Conservation (phyloP, 2,329 filamentous ascomycete genomes). For the Pestalotiopsis sp. region DNA sequence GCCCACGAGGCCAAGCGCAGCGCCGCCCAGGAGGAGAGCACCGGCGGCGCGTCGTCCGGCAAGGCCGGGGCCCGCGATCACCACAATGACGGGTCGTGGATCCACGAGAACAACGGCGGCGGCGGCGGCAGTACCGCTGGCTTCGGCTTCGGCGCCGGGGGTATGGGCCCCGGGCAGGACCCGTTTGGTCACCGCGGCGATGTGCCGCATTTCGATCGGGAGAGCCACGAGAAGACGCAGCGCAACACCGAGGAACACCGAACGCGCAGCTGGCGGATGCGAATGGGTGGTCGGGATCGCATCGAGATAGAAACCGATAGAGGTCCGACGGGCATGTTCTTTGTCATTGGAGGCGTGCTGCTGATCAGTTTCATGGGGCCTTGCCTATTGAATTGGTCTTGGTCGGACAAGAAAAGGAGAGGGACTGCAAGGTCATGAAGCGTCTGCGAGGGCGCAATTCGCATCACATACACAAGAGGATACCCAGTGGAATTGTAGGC, state of each 20-base stretch:
- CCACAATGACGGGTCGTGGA: constrained; percentile 16
- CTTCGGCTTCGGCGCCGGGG: constrained; percentile 35
- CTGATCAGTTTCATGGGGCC: constrained; percentile 49
- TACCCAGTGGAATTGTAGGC: not conserved
- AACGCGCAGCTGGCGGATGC: constrained; percentile 39
- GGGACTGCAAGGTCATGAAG: constrained; percentile 21
- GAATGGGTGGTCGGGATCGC: constrained; percentile 29
- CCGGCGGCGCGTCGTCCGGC: constrained; percentile 19
- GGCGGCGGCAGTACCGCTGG: not conserved
- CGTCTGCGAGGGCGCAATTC: not conserved
- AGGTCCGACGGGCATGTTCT: constrained; percentile 47
- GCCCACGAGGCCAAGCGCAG: constrained; percentile 61
- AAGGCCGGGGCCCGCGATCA: constrained; percentile 19
- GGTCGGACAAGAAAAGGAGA: constrained; percentile 24
- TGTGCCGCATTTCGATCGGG: constrained; percentile 78
- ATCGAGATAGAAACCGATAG: constrained; percentile 42
- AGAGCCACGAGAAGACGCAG: constrained; percentile 75
- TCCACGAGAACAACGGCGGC: not conserved
- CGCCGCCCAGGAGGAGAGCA: constrained; percentile 51
- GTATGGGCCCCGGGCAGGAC: constrained; percentile 63
- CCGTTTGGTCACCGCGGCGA: constrained; percentile 51
- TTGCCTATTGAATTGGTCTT: constrained; percentile 38
- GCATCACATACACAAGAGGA: not conserved
- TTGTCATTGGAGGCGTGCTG: constrained; percentile 52
- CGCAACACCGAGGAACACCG: constrained; percentile 58